A percentile compares a stretch with the other conserved stretches of the same genome.
These are phyloP conservation scores for Erysimum cheiri DNA, from an alignment of 441 rosid species.

Conservation along the genomic window DNA sequence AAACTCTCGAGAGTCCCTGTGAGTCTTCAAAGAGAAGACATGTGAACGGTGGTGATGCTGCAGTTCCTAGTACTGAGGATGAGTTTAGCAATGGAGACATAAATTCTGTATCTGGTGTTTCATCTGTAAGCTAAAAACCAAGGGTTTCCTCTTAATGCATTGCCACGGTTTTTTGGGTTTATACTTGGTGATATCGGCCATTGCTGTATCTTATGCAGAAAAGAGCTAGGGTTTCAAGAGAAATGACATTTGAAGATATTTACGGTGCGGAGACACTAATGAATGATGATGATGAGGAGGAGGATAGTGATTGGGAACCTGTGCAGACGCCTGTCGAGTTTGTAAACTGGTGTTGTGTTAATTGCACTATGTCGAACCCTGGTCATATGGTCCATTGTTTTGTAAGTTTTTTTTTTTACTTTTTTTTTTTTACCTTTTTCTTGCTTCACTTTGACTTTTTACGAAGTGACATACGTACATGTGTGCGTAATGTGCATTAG, in stretches of 20 bases:
- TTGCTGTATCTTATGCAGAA: constrained; percentile 47
- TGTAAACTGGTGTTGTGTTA: constrained; percentile 84
- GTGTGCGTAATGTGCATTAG: constrained; percentile 12
- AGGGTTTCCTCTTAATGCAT: constrained; percentile 11
- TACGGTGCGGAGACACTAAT: constrained; percentile 52
- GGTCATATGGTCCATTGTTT: constrained; percentile 67
- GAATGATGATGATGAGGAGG: constrained; percentile 71
- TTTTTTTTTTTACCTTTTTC: no score
- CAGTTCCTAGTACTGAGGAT: constrained; percentile 41
- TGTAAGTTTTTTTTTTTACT: constrained; percentile 53
- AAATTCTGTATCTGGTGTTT: constrained; percentile 42
- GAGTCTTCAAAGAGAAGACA: constrained; percentile 52
- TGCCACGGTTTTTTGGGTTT: constrained; percentile 10
- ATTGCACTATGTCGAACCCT: constrained; percentile 90
- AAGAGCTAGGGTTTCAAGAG: constrained; percentile 55
- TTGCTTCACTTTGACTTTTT: constrained; percentile 5
- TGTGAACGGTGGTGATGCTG: constrained; percentile 47
- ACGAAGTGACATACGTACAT: not conserved
- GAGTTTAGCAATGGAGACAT: constrained; percentile 48
- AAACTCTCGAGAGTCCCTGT: constrained; percentile 48
- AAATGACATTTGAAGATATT: constrained; percentile 77
- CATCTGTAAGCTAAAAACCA: constrained; percentile 51
- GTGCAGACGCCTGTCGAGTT: constrained; percentile 60
- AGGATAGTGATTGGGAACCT: constrained; percentile 93
- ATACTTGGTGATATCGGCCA: constrained; percentile 20